A percentile compares a stretch with the other conserved stretches of the same genome.
phyloP scores from a whole-genome alignment of 192 early-diverging fungal genomes.

The Linnemannia schmuckeri region DNA sequence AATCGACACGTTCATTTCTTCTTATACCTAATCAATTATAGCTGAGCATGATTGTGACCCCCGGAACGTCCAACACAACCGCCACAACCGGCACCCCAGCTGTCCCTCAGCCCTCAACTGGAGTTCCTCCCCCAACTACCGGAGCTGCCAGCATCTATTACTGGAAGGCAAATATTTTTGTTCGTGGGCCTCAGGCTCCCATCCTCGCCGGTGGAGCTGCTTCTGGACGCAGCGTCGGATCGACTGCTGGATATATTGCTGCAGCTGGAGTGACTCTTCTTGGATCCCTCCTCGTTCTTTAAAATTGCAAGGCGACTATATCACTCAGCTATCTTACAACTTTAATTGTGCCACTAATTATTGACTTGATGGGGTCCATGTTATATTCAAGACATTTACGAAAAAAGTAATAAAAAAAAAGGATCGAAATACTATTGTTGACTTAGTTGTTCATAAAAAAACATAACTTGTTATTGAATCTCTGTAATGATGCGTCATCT shows the following conservation, averaged over 20 bases:
- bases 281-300: slow-evolving; percentile 11
- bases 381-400: too few relatives aligned
- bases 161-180: slow-evolving; percentile 11
- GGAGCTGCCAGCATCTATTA: slow-evolving; percentile 12
- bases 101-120: neutral
- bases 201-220: neutral
- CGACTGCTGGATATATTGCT: neutral
- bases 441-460: too few relatives aligned
- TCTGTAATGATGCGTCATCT: too few relatives aligned
- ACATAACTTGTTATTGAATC: too few relatives aligned
- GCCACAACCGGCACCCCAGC: neutral
- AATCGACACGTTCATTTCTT: neutral
- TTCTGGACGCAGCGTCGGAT: neutral
- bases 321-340: neutral
- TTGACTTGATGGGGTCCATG: neutral
- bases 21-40: neutral
- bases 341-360: slow-evolving; percentile 4
- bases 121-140: neutral
- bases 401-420: too few relatives aligned
- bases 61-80: slow-evolving; percentile 33
- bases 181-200: neutral
- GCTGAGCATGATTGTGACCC: slow-evolving; percentile 34
- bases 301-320: neutral
- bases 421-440: too few relatives aligned
- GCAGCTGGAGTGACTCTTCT: slow-evolving; percentile 1